Conservation (phyloP, 371 early-diverging fungal species). For the Vittaforma corneae region DNA sequence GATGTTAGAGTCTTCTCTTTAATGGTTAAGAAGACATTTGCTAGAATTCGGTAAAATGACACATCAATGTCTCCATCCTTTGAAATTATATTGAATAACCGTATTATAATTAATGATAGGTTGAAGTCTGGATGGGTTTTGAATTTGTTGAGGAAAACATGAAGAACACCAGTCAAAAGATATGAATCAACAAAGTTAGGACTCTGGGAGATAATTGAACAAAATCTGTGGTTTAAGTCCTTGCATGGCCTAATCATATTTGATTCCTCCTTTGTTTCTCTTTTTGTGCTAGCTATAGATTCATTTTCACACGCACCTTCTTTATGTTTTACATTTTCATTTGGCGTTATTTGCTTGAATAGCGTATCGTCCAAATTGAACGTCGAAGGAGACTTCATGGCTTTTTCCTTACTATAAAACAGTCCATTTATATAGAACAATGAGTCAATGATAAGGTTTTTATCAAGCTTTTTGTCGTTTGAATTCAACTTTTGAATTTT, state of each 20-base stretch:
- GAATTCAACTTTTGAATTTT: slow-evolving; percentile 12
- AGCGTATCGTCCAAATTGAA: not conserved
- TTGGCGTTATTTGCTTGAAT: not conserved
- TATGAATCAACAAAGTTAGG: slow-evolving; percentile 14
- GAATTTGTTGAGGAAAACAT: slow-evolving; percentile 39
- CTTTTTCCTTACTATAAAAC: not conserved
- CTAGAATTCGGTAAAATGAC: not conserved
- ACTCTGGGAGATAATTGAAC: not conserved
- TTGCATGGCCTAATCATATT: not conserved
- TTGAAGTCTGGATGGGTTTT: slow-evolving; percentile 7
- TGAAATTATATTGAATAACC: slow-evolving; percentile 17
- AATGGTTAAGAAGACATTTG: not conserved
- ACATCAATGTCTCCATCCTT: slow-evolving; percentile 9
- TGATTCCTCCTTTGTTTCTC: not conserved
- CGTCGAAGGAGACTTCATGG: not conserved
- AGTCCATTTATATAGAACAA: slow-evolving; percentile 17
- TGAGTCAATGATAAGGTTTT: slow-evolving; percentile 17
- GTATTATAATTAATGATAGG: slow-evolving; percentile 26
- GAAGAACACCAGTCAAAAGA: slow-evolving; percentile 31
- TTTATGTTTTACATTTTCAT: not conserved
- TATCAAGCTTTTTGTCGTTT: not conserved
- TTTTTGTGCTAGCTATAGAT: not conserved
- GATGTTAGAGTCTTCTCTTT: not conserved
- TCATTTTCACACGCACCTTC: not conserved
- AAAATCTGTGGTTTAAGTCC: slow-evolving; percentile 13